Base-by-base conservation (phyloP, 305 asterid genomes). In the Withania somnifera region DNA sequence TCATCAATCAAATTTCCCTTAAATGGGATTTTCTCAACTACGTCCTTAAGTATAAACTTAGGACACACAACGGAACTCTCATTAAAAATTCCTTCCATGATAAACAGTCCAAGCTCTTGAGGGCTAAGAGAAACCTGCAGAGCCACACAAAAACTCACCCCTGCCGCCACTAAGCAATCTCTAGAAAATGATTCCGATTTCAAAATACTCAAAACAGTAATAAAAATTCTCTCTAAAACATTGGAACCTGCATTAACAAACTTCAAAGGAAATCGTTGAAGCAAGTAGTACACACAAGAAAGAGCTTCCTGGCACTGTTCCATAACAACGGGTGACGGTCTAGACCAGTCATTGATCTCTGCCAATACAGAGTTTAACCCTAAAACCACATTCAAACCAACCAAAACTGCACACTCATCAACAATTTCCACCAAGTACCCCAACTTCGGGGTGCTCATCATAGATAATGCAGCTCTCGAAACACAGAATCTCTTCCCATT, bases 301-400 rank as follows among this genome's bases (percentile, higher is more conserved):
- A 96, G 91, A 5, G 99, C 97, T 84, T 96, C 99, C 89, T 96
- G 98, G 86, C 98, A 96, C 79, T 96, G 98, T 64, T 94, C 98
- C 97, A 96, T 92, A 36, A 94, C 97, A 63, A 94, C 82, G 2
- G 99, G 99, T 13, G 99, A 94, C 34, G 98, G 98, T 89, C 97
- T 89, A 51, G 93, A 91, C 82, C 82, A 86, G 73, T 91, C 94
- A 36, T 86, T 81, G 40, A 90, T 89, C 84, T 90, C 98, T 9
- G 85, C 71, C 67, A 94, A 88, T 78, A 96, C 91, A 58, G 87
- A 81, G 50, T 64, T 77, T 86, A 96, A 86, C 69, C 98, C 98
- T 1, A 86, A 87, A 80, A 94, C 93, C 81, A 90, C 98, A 87
- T 96, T 95, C 86, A 89, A 83, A 50, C 90, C 94, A 84, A 96